These are phyloP conservation scores for Neofusicoccum umdonicola DNA, from an alignment of 2,329 filamentous ascomycete species.

Conservation along the genomic window DNA sequence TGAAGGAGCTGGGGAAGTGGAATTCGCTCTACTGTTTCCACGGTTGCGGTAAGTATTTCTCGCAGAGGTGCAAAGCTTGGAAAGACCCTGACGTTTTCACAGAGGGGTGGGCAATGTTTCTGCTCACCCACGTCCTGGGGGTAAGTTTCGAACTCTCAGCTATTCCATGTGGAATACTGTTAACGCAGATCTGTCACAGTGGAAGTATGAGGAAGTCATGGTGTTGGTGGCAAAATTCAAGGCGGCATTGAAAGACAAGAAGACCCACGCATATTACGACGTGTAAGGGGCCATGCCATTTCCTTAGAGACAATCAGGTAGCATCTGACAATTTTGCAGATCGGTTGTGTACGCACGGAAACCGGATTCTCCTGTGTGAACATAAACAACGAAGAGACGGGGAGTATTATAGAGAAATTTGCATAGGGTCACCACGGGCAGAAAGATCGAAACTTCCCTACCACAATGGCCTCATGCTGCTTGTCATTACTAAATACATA, in stretches of 20 bases:
- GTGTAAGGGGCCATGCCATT: not conserved
- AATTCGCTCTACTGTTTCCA: constrained; percentile 29
- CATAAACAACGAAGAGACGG: not conserved
- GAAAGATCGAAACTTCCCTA: not conserved
- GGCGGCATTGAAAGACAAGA: not conserved
- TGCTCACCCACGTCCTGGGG: constrained; percentile 2
- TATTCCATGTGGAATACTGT: too few relatives aligned
- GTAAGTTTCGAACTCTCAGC: not conserved
- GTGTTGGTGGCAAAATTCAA: constrained; percentile 4
- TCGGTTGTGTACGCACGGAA: constrained; percentile 1
- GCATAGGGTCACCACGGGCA: not conserved
- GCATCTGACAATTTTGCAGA: not conserved
- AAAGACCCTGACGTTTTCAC: not conserved
- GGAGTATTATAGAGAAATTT: not conserved
- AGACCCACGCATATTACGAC: constrained; percentile 4
- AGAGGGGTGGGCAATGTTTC: constrained; percentile 10
- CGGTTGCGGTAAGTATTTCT: constrained; percentile 22
- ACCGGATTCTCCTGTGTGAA: not conserved
- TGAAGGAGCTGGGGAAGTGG: constrained; percentile 50
- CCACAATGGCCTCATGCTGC: not conserved
- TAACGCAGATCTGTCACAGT: not conserved
- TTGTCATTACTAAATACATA: constrained; percentile 8
- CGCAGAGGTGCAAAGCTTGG: not conserved
- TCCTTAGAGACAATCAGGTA: not conserved
- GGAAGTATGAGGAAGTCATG: constrained; percentile 8